Evolutionary conservation across 768 basidiomycete genomes (phyloP), one percentile per base, ranked within the genome.

Genomic region (Rubroboletus pulcherrimus): DNA sequence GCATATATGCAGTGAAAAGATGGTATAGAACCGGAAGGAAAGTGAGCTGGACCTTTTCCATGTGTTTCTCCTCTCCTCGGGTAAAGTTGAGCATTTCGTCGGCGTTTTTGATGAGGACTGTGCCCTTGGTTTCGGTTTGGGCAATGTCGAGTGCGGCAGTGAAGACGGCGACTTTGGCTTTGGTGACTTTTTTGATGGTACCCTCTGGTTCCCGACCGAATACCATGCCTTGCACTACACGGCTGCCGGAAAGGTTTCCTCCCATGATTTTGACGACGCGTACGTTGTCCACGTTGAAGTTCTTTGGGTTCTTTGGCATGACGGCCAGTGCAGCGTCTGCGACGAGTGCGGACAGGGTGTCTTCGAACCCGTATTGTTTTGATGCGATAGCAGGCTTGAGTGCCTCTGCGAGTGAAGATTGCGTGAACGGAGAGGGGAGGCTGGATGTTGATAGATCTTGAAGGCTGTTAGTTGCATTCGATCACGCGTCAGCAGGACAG

Each of bases 211-310:
- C 93, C 44, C 94, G 81, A 37, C 93, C 93, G 61, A 98, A 98
- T 0, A 99, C 97, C 97, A 99, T 99, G 49, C 97, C 97, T 60
- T 90, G 84, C 6, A 99, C 89, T 6, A 99, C 95, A 53, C 80
- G 84, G 73, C 93, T 96, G 24, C 78, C 81, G 4, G 84, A 71
- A n/a, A 99, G 74, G 64, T 81, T 89, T 33, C 97, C 92, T 53
- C 97, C 97, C 84, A 99, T 88, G 58, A 99, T 98, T 76, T 98
- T 99, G 65, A 99, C 97, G 26, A 99, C 96, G 10, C 97, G 86
- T 0, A 99, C 91, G 64, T 94, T 95, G 73, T 99, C 97, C 30
- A 98, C 94, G 73, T 97, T 98, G 83, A 98, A 99, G 72, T 92
- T 87, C 68, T 88, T 87, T 8, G 85, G 83, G 68, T 91, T 91